Evolutionary conservation across 805 yeast species (phyloP).

Genomic region (Metschnikowia shivogae): DNA sequence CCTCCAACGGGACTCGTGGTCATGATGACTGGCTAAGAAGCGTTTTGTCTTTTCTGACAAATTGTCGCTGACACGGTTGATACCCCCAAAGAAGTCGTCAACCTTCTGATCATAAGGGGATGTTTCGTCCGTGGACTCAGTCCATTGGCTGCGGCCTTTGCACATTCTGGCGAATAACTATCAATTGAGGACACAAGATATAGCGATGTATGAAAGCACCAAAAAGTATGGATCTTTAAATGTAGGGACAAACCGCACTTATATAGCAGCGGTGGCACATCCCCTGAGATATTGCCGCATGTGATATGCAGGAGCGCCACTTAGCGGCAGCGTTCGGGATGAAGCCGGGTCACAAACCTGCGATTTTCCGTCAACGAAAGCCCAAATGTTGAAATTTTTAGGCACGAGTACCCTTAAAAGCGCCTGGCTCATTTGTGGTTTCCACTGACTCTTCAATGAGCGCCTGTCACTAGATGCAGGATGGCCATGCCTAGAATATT

Average conservation of each 20-base stretch:
- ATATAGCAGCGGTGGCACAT: conserved; percentile 3
- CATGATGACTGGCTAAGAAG: conserved; percentile 7
- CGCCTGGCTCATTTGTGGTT: no score
- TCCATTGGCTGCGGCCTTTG: not conserved
- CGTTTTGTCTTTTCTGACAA: conserved; percentile 24
- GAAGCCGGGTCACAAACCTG: no score
- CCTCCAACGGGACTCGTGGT: conserved; percentile 1
- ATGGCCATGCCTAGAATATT: no score
- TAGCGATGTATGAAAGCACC: no score
- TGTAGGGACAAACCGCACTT: conserved; percentile 3
- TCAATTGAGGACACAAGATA: not conserved
- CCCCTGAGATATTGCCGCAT: conserved; percentile 1
- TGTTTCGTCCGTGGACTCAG: conserved; percentile 1
- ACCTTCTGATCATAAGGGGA: conserved; percentile 21
- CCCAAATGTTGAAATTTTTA: no score
- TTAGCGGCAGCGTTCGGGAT: no score
- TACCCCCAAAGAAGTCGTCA: conserved; percentile 21
- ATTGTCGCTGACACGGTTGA: conserved; percentile 24
- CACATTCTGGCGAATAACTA: not conserved
- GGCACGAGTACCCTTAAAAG: no score
- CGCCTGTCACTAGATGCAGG: no score
- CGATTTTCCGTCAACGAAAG: no score
- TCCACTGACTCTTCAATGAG: no score
- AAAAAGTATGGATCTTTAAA: no score
- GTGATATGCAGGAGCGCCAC: not conserved